Evolutionary conservation across 345 rosid genomes (phyloP).

Genomic region (Gossypium longicalyx): DNA sequence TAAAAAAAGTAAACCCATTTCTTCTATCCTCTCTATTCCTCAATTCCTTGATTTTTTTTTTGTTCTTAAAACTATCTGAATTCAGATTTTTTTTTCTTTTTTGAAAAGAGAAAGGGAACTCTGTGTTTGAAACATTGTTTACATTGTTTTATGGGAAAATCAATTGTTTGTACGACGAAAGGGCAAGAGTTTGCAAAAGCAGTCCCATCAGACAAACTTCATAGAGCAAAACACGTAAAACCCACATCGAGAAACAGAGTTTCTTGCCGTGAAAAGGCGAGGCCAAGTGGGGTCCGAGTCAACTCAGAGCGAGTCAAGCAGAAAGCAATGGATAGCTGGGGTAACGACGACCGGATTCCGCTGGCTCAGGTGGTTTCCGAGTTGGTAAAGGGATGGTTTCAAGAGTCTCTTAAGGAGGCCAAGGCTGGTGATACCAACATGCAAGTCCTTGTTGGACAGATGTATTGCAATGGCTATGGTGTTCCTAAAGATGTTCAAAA

Average conservation of each 20-base stretch:
- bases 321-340: conserved; percentile 36
- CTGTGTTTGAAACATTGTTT: conserved; percentile 9
- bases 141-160: conserved; percentile 52
- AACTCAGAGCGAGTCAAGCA: conserved; percentile 33
- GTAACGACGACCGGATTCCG: conserved; percentile 42
- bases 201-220: conserved; percentile 41
- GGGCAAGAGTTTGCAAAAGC: conserved; percentile 43
- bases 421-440: conserved; percentile 63
- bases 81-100: neutral
- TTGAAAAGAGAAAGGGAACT: neutral
- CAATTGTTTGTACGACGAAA: conserved; percentile 36
- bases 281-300: conserved; percentile 23
- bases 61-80: neutral
- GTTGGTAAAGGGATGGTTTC: conserved; percentile 72
- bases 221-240: conserved; percentile 26
- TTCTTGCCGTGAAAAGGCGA: conserved; percentile 19
- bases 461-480: conserved; percentile 81
- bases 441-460: conserved; percentile 88
- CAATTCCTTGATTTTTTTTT: neutral
- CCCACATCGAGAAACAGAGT: conserved; percentile 28
- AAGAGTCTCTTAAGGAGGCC: conserved; percentile 73
- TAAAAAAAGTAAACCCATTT: neutral
- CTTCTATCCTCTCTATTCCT: neutral
- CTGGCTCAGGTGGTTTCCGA: conserved; percentile 67
- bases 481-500: conserved; percentile 63